Evolutionary conservation across 257 asterid species (phyloP).

Genomic region (Nicotiana tabacum): DNA sequence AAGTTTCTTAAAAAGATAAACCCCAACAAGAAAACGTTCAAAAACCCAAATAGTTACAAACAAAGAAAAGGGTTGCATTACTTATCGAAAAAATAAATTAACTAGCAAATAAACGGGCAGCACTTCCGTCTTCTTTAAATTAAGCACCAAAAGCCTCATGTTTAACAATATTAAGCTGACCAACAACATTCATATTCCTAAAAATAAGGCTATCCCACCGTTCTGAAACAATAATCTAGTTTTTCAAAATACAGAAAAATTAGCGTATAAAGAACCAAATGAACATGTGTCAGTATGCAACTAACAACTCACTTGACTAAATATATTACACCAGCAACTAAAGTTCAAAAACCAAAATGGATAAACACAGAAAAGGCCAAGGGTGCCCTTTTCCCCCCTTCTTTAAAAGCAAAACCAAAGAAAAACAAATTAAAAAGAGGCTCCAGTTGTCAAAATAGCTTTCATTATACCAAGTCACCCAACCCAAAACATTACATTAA

Average conservation of each 20-base stretch:
- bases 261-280: not conserved
- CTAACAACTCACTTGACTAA: not conserved
- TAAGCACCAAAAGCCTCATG: not conserved
- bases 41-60: not conserved
- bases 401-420: not conserved
- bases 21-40: not conserved
- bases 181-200: not conserved
- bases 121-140: not conserved
- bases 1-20: not conserved
- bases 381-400: not conserved
- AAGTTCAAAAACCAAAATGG: not conserved
- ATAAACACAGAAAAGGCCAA: not conserved
- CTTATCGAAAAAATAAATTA: not conserved
- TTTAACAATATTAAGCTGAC: not conserved
- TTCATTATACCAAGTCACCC: not conserved
- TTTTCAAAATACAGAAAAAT: not conserved
- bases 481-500: not conserved
- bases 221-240: not conserved
- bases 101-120: not conserved
- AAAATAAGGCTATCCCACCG: not conserved
- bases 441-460: not conserved
- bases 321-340: not conserved
- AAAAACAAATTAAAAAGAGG: not conserved
- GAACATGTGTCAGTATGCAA: not conserved
- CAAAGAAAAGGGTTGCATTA: not conserved